Evolutionary conservation across 225 moss, liverwort and hornwort genomes (phyloP).

Genomic region (Pseudoscleropodium purum): DNA sequence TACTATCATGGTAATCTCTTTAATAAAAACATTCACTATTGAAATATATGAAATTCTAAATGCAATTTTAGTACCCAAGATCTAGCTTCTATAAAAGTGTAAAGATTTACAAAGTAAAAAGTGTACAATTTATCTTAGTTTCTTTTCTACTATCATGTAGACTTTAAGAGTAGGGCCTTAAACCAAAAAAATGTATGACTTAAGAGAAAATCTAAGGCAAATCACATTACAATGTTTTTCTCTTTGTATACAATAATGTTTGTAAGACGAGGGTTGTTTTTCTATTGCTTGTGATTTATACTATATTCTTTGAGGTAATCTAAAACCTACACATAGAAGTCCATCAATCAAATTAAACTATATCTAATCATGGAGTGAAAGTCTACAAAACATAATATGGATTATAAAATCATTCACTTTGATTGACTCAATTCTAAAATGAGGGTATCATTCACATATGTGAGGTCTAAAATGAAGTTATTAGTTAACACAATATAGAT

Average conservation of each 20-base stretch:
- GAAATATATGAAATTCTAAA: background rate
- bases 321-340: background rate
- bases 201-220: background rate
- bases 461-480: no score
- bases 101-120: background rate
- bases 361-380: background rate
- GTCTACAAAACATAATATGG: background rate
- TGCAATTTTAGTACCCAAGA: background rate
- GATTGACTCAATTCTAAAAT: no score
- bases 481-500: no score
- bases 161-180: background rate
- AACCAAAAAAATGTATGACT: background rate
- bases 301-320: rapidly evolving
- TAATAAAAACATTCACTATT: background rate
- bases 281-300: rapidly evolving
- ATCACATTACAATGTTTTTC: background rate
- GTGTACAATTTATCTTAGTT: background rate
- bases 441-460: no score
- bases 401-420: background rate
- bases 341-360: background rate
- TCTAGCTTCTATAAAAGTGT: background rate
- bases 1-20: background rate
- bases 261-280: background rate
- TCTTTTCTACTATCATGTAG: background rate
- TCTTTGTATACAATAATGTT: background rate